Percentiles rank a stretch among this genome's conserved stretches.
Conservation (phyloP, 768 basidiomycete genomes). For the Lentinus brumalis region DNA sequence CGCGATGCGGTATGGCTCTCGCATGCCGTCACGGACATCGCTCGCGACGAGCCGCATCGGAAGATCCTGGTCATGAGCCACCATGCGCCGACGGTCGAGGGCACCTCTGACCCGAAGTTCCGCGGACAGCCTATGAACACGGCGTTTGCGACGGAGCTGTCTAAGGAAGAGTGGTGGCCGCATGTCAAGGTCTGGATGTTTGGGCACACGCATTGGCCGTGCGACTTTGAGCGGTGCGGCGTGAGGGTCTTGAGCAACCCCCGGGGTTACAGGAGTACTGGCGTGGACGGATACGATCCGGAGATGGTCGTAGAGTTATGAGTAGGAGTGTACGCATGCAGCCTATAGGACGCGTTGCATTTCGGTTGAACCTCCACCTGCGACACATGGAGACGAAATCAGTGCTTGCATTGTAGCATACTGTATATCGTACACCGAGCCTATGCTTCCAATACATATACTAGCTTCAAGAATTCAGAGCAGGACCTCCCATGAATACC, state of each 20-base stretch:
- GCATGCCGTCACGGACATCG: constrained; percentile 26
- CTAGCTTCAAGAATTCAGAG: no score
- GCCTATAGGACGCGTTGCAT: no score
- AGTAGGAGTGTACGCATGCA: no score
- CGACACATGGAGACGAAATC: no score
- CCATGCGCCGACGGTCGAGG: constrained; percentile 41
- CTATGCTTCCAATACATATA: no score
- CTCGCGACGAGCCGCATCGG: constrained; percentile 31
- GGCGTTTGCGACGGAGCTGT: constrained; percentile 38
- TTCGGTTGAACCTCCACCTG: no score
- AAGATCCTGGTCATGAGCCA: constrained; percentile 41
- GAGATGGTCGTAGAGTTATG: constrained; percentile 11
- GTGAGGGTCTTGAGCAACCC: constrained; percentile 40
- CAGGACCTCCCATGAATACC: no score
- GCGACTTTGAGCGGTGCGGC: constrained; percentile 37
- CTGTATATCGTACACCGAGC: no score
- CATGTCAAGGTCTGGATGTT: constrained; percentile 40
- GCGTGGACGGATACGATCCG: not conserved
- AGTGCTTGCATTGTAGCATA: no score
- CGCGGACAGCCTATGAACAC: constrained; percentile 27
- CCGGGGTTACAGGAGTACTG: constrained; percentile 32
- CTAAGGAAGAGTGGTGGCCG: constrained; percentile 31
- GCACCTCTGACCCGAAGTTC: constrained; percentile 36
- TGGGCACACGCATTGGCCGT: constrained; percentile 44
- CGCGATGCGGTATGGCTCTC: constrained; percentile 39